These are phyloP conservation scores for Caloboletus inedulis DNA, from an alignment of 1,284 basidiomycete species.

Conservation along the genomic window DNA sequence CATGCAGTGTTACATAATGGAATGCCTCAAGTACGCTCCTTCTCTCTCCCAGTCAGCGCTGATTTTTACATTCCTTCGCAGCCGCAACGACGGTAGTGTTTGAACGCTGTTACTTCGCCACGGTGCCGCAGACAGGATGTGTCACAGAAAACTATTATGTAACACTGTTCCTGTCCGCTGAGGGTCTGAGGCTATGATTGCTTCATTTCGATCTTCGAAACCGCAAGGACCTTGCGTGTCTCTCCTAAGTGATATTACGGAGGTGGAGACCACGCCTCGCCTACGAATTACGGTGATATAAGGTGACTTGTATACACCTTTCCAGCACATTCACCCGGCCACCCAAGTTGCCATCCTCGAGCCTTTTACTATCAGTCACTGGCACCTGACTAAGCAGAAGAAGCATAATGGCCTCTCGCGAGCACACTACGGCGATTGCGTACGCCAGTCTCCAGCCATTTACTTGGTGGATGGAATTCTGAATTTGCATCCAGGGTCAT, in stretches of 20 bases:
- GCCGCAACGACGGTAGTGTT: neutral
- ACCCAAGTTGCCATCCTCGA: slow-evolving; percentile 1
- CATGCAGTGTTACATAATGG: neutral
- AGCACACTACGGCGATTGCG: slow-evolving; percentile 23
- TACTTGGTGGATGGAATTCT: neutral
- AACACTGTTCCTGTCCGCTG: neutral
- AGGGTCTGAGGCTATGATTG: slow-evolving; percentile 20
- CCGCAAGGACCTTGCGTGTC: slow-evolving; percentile 19
- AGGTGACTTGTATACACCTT: slow-evolving; percentile 6
- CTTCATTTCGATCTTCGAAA: slow-evolving; percentile 19
- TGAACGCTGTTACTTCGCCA: neutral
- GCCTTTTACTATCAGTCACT: too few species aligned
- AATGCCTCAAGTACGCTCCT: neutral
- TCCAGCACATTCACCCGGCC: slow-evolving; percentile 1
- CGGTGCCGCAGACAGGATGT: slow-evolving; percentile 4
- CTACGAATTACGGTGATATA: slow-evolving; percentile 20
- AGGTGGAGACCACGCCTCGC: slow-evolving; percentile 9
- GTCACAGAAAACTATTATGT: neutral
- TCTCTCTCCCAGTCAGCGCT: neutral
- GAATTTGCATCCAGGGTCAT: slow-evolving; percentile 33
- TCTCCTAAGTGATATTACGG: slow-evolving; percentile 11
- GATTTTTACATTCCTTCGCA: too few species aligned
- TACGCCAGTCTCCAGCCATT: slow-evolving; percentile 14
- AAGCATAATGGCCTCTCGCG: slow-evolving; percentile 11
- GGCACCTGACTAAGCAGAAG: slow-evolving; percentile 3